Conservation (phyloP, 1,139 yeast species). For the Eremothecium gossypii region DNA sequence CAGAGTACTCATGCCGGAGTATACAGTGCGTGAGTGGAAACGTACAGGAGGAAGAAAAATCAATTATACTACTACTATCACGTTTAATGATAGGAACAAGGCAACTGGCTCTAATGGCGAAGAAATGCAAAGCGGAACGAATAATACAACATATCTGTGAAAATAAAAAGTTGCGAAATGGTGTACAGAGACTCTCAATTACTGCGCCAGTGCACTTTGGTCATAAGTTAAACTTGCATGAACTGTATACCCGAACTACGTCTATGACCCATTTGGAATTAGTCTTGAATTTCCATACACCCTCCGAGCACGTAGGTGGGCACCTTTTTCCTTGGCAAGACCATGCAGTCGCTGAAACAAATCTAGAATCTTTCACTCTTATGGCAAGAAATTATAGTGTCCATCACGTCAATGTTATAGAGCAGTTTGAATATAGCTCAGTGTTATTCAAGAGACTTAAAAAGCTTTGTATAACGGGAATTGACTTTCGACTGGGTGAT, state of each 20-base stretch:
- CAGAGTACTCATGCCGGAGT: not conserved
- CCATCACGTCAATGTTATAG: not conserved
- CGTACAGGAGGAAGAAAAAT: slow-evolving; percentile 21
- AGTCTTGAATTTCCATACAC: too few species aligned
- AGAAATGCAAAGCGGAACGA: not conserved
- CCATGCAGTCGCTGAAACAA: not conserved
- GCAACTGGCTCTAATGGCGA: not conserved
- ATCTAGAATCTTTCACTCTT: not conserved
- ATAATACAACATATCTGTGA: not conserved
- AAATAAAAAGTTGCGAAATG: not conserved
- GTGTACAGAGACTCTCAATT: not conserved
- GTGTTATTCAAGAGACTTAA: not conserved
- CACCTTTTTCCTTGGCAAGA: too few species aligned
- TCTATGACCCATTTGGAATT: slow-evolving; percentile 1
- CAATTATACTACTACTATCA: slow-evolving; percentile 11
- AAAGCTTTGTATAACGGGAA: not conserved
- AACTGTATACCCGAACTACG: not conserved
- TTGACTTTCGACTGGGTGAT: not conserved
- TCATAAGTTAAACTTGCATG: not conserved
- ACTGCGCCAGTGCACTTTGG: not conserved
- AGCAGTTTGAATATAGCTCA: not conserved
- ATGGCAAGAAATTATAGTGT: not conserved
- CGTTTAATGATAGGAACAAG: not conserved
- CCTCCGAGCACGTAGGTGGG: too few species aligned
- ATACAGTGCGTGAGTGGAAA: slow-evolving; percentile 9